Evolutionary conservation across 2,329 filamentous ascomycete genomes (phyloP).

Genomic region (Cladosporium velox): DNA sequence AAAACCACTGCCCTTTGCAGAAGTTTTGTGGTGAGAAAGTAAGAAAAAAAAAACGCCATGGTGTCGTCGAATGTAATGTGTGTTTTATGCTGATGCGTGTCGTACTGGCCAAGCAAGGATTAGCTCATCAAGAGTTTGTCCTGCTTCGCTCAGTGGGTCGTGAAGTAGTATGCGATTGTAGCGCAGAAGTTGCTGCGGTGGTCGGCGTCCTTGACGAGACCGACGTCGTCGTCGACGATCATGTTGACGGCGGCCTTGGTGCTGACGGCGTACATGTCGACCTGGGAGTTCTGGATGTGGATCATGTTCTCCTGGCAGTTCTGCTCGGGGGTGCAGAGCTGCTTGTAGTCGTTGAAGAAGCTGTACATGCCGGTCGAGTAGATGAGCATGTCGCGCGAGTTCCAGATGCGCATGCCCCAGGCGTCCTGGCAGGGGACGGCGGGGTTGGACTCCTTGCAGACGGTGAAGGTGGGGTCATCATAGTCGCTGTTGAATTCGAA

Average conservation of each 20-base stretch:
- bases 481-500: constrained; percentile 52
- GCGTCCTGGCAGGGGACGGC: constrained; percentile 42
- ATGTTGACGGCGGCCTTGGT: constrained; percentile 54
- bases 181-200: constrained; percentile 53
- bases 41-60: not conserved
- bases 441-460: constrained; percentile 32
- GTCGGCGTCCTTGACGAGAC: constrained; percentile 43
- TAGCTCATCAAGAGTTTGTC: not conserved
- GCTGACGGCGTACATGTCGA: constrained; percentile 51
- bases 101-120: not conserved
- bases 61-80: not conserved
- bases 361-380: constrained; percentile 56
- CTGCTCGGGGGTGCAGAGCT: constrained; percentile 49
- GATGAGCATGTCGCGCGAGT: constrained; percentile 45
- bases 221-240: constrained; percentile 44
- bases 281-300: constrained; percentile 44
- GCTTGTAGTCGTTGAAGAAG: constrained; percentile 61
- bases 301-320: constrained; percentile 57
- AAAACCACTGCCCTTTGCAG: not conserved
- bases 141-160: constrained; percentile 16
- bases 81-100: not conserved
- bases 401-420: constrained; percentile 48
- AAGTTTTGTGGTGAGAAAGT: not conserved
- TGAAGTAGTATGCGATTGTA: constrained; percentile 43
- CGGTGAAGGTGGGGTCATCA: constrained; percentile 46